These are phyloP conservation scores for Blastomyces emzantsi DNA, from an alignment of 2,329 filamentous ascomycete species.

Conservation along the genomic window DNA sequence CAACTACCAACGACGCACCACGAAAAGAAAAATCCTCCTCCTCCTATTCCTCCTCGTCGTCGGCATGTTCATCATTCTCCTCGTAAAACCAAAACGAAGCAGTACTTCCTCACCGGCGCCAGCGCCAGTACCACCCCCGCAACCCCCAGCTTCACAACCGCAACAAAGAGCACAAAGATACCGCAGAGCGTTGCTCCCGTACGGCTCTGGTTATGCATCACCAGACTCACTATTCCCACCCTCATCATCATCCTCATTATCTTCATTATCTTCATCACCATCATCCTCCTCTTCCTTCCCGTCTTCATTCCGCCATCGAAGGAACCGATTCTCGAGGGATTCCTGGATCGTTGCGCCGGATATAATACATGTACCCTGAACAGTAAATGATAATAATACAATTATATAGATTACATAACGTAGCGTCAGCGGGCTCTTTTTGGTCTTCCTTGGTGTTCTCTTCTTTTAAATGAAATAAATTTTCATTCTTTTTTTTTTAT, in stretches of 20 bases:
- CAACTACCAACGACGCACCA: slow-evolving; percentile 77
- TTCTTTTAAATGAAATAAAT: neutral
- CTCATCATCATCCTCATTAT: neutral
- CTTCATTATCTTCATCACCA: neutral
- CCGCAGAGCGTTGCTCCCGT: neutral
- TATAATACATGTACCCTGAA: neutral
- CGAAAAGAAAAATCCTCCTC: slow-evolving; percentile 87
- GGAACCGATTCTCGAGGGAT: slow-evolving; percentile 4
- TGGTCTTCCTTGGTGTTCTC: neutral
- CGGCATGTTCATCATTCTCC: slow-evolving; percentile 74
- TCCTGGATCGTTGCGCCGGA: slow-evolving; percentile 3
- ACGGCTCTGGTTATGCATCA: neutral
- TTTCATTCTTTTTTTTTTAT: neutral
- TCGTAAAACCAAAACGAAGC: slow-evolving; percentile 63
- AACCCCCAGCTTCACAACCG: slow-evolving; percentile 16
- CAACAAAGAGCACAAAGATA: neutral
- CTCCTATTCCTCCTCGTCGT: slow-evolving; percentile 76
- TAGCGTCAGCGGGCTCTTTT: neutral
- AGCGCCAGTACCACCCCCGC: slow-evolving; percentile 18
- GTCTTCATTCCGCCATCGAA: neutral
- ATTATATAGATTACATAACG: slow-evolving; percentile 4
- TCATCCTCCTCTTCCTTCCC: neutral
- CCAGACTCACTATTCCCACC: neutral
- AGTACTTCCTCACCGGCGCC: slow-evolving; percentile 19
- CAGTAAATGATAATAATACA: slow-evolving; percentile 3